Percentiles rank a stretch among this genome's conserved stretches.
These are phyloP conservation scores for Fonsecaea pedrosoi DNA, from an alignment of 2,329 filamentous ascomycete species.

Conservation along the genomic window DNA sequence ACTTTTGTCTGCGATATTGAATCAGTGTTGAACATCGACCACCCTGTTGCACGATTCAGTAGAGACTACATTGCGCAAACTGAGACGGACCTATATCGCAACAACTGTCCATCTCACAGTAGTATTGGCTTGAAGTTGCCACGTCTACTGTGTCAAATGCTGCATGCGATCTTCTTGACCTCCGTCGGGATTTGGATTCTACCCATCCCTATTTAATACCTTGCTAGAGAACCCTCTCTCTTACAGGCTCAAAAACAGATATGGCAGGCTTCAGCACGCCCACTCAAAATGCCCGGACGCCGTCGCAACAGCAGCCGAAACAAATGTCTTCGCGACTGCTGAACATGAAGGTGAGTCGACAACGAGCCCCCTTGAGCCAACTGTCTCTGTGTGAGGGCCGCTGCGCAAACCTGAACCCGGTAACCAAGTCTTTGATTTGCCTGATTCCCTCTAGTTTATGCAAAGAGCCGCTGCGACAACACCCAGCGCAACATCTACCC, in stretches of 20 bases:
- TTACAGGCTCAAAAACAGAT: neutral
- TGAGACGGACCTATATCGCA: neutral
- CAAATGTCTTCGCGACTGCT: slow-evolving; percentile 40
- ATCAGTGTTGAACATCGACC: neutral
- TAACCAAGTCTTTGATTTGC: neutral
- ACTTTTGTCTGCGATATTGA: neutral
- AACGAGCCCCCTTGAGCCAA: neutral
- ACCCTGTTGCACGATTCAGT: neutral
- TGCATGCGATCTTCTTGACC: neutral
- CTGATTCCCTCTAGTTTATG: slow-evolving; percentile 37
- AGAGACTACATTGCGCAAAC: neutral
- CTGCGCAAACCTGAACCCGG: neutral
- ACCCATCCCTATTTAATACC: neutral
- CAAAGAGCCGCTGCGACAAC: slow-evolving; percentile 35
- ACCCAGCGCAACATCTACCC: slow-evolving; percentile 20
- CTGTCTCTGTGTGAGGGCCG: neutral
- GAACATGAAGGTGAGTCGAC: slow-evolving; percentile 40
- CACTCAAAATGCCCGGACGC: slow-evolving; percentile 23
- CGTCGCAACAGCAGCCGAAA: slow-evolving; percentile 30
- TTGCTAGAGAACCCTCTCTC: neutral
- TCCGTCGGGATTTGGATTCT: neutral
- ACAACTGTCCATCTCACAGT: neutral
- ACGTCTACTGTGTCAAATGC: neutral
- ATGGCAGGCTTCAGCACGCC: slow-evolving; percentile 33
- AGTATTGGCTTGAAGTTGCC: neutral